Evolutionary conservation across 164 flowering plant genomes (phyloP).

Genomic region (Berberis thunbergii): DNA sequence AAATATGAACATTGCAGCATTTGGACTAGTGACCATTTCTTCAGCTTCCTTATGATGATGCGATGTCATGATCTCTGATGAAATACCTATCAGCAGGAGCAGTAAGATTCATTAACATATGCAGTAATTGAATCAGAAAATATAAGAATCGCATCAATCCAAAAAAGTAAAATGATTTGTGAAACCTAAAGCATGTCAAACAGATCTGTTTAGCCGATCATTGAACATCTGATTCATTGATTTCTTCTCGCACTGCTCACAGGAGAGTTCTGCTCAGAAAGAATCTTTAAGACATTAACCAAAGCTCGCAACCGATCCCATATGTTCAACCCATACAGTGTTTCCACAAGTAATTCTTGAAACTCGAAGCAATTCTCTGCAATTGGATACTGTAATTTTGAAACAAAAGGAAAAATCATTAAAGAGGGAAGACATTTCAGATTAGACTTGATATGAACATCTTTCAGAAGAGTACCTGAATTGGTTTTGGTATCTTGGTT

Average conservation of each 20-base stretch:
- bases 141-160: no score
- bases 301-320: constrained; percentile 81
- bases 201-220: background rate
- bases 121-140: no score
- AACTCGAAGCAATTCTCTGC: constrained; percentile 81
- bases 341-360: constrained; percentile 81
- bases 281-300: constrained; percentile 55
- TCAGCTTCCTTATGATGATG: no score
- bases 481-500: constrained; percentile 87
- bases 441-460: background rate
- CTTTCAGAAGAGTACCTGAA: constrained; percentile 46
- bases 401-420: background rate
- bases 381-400: constrained; percentile 60
- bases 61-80: no score
- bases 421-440: background rate
- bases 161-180: no score
- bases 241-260: constrained; percentile 25
- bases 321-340: constrained; percentile 67
- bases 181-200: no score
- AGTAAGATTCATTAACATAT: no score
- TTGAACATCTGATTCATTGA: constrained; percentile 17
- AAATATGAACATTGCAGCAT: no score
- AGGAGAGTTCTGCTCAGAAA: constrained; percentile 46
- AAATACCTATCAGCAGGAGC: no score
- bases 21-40: no score